These are phyloP conservation scores for Aspergillus caelatus DNA, from an alignment of 2,329 filamentous ascomycete species.

Conservation along the genomic window DNA sequence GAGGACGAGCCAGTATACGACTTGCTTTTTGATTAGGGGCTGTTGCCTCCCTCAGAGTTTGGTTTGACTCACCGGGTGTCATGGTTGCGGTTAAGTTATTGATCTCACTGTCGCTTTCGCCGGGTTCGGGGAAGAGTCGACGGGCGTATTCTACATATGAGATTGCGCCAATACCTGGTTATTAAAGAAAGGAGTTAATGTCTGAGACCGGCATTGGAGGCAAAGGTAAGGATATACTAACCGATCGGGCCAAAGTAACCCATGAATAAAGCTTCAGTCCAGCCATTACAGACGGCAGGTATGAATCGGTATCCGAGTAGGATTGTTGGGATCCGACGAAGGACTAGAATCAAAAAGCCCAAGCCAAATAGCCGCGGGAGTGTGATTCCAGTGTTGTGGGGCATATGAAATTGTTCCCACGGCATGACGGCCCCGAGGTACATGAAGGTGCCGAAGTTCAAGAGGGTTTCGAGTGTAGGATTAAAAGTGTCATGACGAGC, in stretches of 20 bases:
- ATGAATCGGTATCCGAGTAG: constrained; percentile 59
- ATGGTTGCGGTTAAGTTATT: constrained; percentile 45
- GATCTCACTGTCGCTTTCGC: constrained; percentile 43
- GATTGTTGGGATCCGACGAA: constrained; percentile 61
- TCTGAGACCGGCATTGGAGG: not conserved
- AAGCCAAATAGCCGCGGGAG: constrained; percentile 54
- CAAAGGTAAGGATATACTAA: constrained; percentile 14
- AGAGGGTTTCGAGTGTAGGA: constrained; percentile 58
- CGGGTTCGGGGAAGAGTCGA: constrained; percentile 47
- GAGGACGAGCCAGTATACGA: constrained; percentile 51
- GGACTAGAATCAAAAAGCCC: constrained; percentile 55
- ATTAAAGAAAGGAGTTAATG: not conserved
- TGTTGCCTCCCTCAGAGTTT: not conserved
- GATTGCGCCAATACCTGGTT: constrained; percentile 46
- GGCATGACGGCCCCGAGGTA: constrained; percentile 61
- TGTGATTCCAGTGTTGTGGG: constrained; percentile 57
- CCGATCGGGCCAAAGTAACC: constrained; percentile 56
- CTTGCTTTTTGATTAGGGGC: constrained; percentile 16
- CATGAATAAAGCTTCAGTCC: constrained; percentile 64
- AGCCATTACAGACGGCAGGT: constrained; percentile 55
- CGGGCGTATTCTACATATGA: constrained; percentile 52
- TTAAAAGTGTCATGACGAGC: constrained; percentile 64
- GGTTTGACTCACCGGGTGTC: constrained; percentile 34
- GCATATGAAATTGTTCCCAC: constrained; percentile 58
- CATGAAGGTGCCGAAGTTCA: constrained; percentile 65